Base-by-base conservation (phyloP, 2,329 filamentous ascomycete species). In the Aspergillus udagawae region DNA sequence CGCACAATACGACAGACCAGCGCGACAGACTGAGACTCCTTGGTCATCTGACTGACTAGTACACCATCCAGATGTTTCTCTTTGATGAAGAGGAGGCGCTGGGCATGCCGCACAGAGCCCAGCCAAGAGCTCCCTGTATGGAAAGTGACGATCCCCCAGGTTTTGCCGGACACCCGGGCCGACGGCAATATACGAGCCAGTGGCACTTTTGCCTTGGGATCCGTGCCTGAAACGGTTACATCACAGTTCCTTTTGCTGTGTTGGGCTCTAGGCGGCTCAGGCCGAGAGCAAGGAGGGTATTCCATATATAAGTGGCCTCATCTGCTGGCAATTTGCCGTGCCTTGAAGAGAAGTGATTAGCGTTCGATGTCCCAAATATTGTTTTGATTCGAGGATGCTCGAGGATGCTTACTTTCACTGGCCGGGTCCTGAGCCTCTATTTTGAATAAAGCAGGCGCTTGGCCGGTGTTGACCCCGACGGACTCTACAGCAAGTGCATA, bases 281-380 rank as follows among this genome's bases (percentile, higher is more conserved):
- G 54, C 14, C 44, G 53, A 49, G 28, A 25, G 14, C 29, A 47
- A 49, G 38, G 47, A 29, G 32, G 32, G 32, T 3, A 38, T 17
- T 42, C 49, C 53, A 56, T 55, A 51, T 58, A 52, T 53, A 54
- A 47, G 32, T 54, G 42, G n/a, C 29, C 35, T 57, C 53, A 54
- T 59, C 52, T 55, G 56, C 45, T 35, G 50, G 56, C 53, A 23
- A 52, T 42, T 54, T 51, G 54, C 65, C 63, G 65, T 67, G 64
- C 56, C 65, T 52, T 62, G 63, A 61, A 62, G 27, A 66, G 65
- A 50, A 69, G 66, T 63, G 67, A 69, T 69, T 63, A 60, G 63
- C 66, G 50, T 21, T 44, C 21, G 29, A 44, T 29, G 20, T 41
- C 28, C 32, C 49, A 29, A 49, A 45, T 17, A 32, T 9, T 38